Evolutionary conservation across 1,284 basidiomycete species (phyloP).

Genomic region (Gomphus sp.): DNA sequence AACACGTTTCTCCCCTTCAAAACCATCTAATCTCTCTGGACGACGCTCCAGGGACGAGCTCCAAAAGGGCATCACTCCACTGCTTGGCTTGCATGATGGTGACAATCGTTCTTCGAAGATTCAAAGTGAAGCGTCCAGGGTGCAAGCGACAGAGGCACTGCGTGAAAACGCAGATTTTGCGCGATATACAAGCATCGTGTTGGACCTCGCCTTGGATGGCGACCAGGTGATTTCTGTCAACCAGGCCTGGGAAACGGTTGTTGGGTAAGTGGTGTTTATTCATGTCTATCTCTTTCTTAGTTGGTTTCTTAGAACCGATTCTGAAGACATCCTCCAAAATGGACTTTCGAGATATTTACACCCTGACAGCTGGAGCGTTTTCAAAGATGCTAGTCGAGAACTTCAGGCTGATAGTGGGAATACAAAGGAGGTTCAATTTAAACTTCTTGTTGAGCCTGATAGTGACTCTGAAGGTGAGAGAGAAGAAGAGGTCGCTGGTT

Average conservation of each 20-base stretch:
- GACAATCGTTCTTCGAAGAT: constrained; percentile 2
- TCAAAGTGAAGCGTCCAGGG: constrained; percentile 38
- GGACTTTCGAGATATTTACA: constrained; percentile 81
- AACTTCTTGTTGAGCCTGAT: constrained; percentile 63
- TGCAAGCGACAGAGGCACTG: constrained; percentile 76
- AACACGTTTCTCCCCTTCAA: constrained; percentile 15
- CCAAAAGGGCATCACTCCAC: constrained; percentile 9
- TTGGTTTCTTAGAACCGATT: constrained; percentile 57
- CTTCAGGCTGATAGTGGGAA: constrained; percentile 89
- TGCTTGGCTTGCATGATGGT: constrained; percentile 6
- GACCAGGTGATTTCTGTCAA: constrained; percentile 92
- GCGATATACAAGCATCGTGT: constrained; percentile 89
- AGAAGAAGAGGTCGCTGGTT: constrained; percentile 24
- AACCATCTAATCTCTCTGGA: constrained; percentile 3
- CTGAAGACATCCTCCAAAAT: constrained; percentile 70
- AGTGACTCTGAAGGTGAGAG: constrained; percentile 39
- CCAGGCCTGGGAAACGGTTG: constrained; percentile 87
- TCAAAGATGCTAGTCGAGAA: constrained; percentile 80
- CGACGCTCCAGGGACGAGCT: constrained; percentile 10
- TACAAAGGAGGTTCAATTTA: constrained; percentile 90
- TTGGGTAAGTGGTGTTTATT: constrained; percentile 61
- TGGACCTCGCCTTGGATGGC: constrained; percentile 91
- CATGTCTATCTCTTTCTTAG: constrained; percentile 11
- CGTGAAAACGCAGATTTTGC: constrained; percentile 85
- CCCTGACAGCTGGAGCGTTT: constrained; percentile 78